Evolutionary conservation across 768 basidiomycete genomes (phyloP).

Genomic region (Calocybe indica): DNA sequence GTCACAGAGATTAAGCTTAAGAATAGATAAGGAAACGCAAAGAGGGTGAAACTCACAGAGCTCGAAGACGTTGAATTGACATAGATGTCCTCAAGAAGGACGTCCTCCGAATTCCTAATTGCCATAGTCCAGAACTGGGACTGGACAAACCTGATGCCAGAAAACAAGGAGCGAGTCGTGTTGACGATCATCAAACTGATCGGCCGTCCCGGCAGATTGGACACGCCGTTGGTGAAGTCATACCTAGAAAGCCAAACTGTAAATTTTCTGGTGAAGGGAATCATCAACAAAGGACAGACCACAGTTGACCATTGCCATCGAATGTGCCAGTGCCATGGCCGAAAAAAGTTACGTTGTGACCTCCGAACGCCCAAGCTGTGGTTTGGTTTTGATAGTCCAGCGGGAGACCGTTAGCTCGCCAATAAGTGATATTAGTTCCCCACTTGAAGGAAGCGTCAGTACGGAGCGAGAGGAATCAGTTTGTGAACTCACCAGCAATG

Average conservation of each 20-base stretch:
- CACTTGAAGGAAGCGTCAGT: slow-evolving; percentile 13
- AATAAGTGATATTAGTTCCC: slow-evolving; percentile 30
- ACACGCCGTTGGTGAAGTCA: slow-evolving; percentile 27
- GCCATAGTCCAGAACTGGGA: slow-evolving; percentile 38
- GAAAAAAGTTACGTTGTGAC: slow-evolving; percentile 19
- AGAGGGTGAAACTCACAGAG: slow-evolving; percentile 12
- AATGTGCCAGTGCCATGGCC: slow-evolving; percentile 31
- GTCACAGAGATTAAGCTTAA: background rate
- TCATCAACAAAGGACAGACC: slow-evolving; percentile 15
- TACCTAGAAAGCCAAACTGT: slow-evolving; percentile 18
- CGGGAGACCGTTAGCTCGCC: slow-evolving; percentile 26
- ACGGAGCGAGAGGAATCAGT: background rate
- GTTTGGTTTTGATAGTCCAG: slow-evolving; percentile 30
- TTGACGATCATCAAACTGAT: slow-evolving; percentile 29
- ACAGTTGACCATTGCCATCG: slow-evolving; percentile 35
- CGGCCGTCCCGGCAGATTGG: slow-evolving; percentile 30
- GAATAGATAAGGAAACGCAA: background rate
- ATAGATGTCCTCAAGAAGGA: slow-evolving; percentile 31
- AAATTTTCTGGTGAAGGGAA: background rate
- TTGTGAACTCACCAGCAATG: slow-evolving; percentile 22
- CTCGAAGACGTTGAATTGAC: slow-evolving; percentile 32
- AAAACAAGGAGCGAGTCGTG: slow-evolving; percentile 26
- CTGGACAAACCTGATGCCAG: slow-evolving; percentile 32
- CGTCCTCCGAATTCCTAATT: slow-evolving; percentile 24
- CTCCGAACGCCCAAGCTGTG: slow-evolving; percentile 31